Evolutionary conservation across 2,329 filamentous ascomycete species (phyloP).

Genomic region (Fusarium circinatum): DNA sequence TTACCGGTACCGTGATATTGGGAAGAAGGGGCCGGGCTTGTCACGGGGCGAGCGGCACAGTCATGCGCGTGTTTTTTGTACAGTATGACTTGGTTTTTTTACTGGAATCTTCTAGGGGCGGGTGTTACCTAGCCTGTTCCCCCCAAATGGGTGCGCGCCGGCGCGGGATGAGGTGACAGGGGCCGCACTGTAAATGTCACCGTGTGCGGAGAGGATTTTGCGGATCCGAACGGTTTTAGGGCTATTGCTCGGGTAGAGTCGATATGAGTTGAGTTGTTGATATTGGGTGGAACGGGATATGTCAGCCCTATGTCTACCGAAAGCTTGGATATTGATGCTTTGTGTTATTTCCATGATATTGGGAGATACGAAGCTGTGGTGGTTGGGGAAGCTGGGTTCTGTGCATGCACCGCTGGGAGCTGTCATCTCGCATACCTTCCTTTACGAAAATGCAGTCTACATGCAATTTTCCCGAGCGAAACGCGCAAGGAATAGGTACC

Average conservation of each 20-base stretch:
- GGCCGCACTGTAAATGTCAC: neutral
- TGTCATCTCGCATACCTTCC: neutral
- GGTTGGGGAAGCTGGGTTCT: neutral
- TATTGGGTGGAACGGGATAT: neutral
- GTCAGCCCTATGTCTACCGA: neutral
- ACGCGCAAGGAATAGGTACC: neutral
- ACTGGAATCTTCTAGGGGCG: constrained; percentile 5
- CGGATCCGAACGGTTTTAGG: neutral
- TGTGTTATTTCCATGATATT: neutral
- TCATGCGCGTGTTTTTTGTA: neutral
- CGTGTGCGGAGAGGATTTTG: neutral
- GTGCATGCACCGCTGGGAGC: no score
- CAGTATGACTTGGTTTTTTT: neutral
- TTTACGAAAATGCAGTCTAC: neutral
- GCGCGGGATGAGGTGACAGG: neutral
- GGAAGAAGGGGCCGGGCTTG: neutral
- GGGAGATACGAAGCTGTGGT: accelerated
- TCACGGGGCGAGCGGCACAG: neutral
- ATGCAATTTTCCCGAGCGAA: neutral
- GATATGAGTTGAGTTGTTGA: neutral
- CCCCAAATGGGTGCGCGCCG: neutral
- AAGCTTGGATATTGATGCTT: neutral
- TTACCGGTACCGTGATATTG: constrained; percentile 4
- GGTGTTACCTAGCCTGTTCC: neutral
- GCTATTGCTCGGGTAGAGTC: neutral